Base-by-base conservation (phyloP, 805 yeast species). In the Torulaspora quercuum region DNA sequence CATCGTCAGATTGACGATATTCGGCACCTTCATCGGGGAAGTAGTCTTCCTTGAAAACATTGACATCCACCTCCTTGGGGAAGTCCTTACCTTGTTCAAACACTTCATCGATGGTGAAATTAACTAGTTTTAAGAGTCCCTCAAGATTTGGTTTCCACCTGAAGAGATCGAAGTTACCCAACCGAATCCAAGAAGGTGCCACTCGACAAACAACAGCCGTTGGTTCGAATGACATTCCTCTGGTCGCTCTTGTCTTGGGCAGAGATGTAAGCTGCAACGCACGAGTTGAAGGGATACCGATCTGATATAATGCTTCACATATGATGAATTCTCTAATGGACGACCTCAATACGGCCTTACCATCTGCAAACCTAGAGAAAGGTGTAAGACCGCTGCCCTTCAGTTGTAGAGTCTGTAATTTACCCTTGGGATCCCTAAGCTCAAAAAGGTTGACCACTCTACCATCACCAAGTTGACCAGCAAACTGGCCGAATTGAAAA, bases 391-490 rank as follows among this genome's bases (percentile, higher is more conserved):
- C 98, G 3, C 92, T 78, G 0, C 98, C 98, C 64, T 90, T 90
- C 45, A 90, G 63, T 63, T 90, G 97, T 2, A 90, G 48, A 2
- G 57, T 49, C 25, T 60, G 59, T 27, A 18, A 31, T 1, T 29
- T 38, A 4, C 49, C 45, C 7, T 37, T 25, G 45, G 81, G 90
- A 47, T 75, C 78, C 5, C 70, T 68, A 0, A 82, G 62, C 46
- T 84, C 90, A 63, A 90, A 89, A 29, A 90, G 63, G 52, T 83
- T 86, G 5, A 80, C 73, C 2, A 87, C 96, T 42, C 98, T 67
- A 1, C 98, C 98, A 59, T 90, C 98, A 5, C 98, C 98, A 44
- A 90, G 65, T 59, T 92, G 98, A 2, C 97, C 97, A 0, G 97
- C 97, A 76, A 90, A 90, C 46, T 76, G 77, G 3, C 98, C 97